Conservation (phyloP, 2,329 filamentous ascomycete species). For the Penicillium sumatraense region DNA sequence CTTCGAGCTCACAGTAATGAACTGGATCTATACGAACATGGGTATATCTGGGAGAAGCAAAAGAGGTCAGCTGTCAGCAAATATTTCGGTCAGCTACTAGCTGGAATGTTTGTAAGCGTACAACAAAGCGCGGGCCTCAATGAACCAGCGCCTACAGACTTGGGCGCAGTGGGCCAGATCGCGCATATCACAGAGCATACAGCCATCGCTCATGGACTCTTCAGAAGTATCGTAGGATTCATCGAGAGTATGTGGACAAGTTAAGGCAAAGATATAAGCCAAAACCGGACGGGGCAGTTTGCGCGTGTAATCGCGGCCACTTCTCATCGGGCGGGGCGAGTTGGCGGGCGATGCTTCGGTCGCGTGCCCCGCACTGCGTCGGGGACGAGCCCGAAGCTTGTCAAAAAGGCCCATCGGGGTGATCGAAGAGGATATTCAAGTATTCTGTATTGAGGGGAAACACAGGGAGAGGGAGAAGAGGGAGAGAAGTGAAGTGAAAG, state of each 20-base stretch:
- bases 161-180: constrained; percentile 80
- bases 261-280: constrained; percentile 74
- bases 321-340: constrained; percentile 25
- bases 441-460: too few relatives aligned
- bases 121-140: constrained; percentile 62
- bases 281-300: constrained; percentile 72
- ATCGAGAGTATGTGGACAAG: constrained; percentile 83
- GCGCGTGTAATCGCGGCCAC: constrained; percentile 45
- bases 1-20: constrained; percentile 90
- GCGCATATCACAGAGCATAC: constrained; percentile 91
- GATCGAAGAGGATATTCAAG: background rate
- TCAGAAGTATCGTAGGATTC: constrained; percentile 81
- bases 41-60: constrained; percentile 65
- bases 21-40: constrained; percentile 92
- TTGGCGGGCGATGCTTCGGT: constrained; percentile 20
- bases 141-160: constrained; percentile 74
- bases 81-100: too few relatives aligned
- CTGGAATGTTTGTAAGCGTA: too few relatives aligned
- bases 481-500: constrained; percentile 7
- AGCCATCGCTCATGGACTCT: constrained; percentile 76
- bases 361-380: constrained; percentile 32
- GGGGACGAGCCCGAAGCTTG: constrained; percentile 34
- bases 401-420: constrained; percentile 38
- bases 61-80: background rate
- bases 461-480: background rate